Evolutionary conservation across 1,139 yeast species (phyloP).

Genomic region (Kodamaea arcana): DNA sequence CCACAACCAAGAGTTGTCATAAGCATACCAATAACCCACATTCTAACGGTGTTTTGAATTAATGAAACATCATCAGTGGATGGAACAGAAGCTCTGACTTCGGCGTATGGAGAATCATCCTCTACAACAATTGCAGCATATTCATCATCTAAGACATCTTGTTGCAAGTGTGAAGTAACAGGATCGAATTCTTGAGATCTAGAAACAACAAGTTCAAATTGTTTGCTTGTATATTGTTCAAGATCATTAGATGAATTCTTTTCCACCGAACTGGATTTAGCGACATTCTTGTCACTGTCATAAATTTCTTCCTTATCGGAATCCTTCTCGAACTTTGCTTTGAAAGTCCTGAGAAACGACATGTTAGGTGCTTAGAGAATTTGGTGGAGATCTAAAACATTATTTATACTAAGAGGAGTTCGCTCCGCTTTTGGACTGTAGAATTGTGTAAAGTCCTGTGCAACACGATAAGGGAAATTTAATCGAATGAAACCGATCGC

Average conservation of each 20-base stretch:
- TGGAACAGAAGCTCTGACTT: conserved; percentile 68
- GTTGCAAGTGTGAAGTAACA: conserved; percentile 22
- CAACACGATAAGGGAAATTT: too few species aligned
- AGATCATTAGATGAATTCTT: conserved; percentile 4
- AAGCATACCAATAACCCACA: conserved; percentile 52
- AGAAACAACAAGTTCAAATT: conserved; percentile 19
- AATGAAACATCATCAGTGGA: conserved; percentile 51
- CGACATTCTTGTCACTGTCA: too few species aligned
- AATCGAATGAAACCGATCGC: too few species aligned
- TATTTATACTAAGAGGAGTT: too few species aligned
- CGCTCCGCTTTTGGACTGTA: too few species aligned
- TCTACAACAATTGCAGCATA: conserved; percentile 42
- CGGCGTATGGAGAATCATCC: conserved; percentile 64
- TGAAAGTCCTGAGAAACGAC: too few species aligned
- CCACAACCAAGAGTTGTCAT: conserved; percentile 60
- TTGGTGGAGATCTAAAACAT: too few species aligned
- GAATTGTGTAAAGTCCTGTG: too few species aligned
- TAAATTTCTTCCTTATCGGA: too few species aligned
- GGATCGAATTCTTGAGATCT: conserved; percentile 37
- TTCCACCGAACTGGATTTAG: too few species aligned
- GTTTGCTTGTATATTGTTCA: conserved; percentile 16
- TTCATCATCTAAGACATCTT: conserved; percentile 29
- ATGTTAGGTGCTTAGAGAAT: too few species aligned
- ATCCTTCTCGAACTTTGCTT: too few species aligned
- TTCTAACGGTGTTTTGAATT: conserved; percentile 59